Evolutionary conservation across 1,284 basidiomycete genomes (phyloP), one percentile per base, ranked within the genome.

Genomic region (Afroboletus lepidellus): DNA sequence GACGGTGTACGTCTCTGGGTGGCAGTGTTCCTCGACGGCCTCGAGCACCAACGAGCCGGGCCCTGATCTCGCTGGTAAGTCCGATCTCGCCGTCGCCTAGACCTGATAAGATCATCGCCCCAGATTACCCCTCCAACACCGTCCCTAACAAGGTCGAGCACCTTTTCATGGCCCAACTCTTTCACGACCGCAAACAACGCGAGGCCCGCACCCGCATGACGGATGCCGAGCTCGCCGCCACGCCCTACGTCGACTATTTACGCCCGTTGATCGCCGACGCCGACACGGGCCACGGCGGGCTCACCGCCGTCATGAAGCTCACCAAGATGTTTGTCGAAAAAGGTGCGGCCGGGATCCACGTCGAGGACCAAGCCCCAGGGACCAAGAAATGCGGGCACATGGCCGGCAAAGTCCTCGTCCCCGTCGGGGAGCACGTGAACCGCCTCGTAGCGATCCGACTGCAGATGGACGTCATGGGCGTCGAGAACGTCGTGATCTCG

Each of bases 1-100:
- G 74, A 96, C 94, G 3, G 90, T 99, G 59, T 99, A 99, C 70
- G 92, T 99, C 46, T 98, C 95, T 13, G 96, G 96, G 9, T 99
- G 96, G 95, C 92, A 93, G 63, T 91, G 88, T 15, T 94, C 90
- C 16, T 97, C 94, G 60, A 98, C 94, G 5, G 92, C 92, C 25
- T 90, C 90, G 1, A 90, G 85, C 67, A 90, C 88, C 41, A 90
- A 98, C 64, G 96, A 99, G 72, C 95, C 96, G 24, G 96, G 96
- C 41, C 96, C 96, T 16, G 97, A 99, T 80, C 90, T 99, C 68
- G 96, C 84, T 77, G 95, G 91, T 90, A 61, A 64, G 75, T 67
- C 29, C 30, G 24, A 15, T 2, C 2, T 7, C 23, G 8, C 13
- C 11, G 9, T 16, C 2, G 16, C 5, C 7, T 37, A 32, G 43